A percentile compares a stretch with the other conserved stretches of the same genome.
These are phyloP conservation scores for Lachancea sp. DNA, from an alignment of 805 yeast species.

Conservation along the genomic window DNA sequence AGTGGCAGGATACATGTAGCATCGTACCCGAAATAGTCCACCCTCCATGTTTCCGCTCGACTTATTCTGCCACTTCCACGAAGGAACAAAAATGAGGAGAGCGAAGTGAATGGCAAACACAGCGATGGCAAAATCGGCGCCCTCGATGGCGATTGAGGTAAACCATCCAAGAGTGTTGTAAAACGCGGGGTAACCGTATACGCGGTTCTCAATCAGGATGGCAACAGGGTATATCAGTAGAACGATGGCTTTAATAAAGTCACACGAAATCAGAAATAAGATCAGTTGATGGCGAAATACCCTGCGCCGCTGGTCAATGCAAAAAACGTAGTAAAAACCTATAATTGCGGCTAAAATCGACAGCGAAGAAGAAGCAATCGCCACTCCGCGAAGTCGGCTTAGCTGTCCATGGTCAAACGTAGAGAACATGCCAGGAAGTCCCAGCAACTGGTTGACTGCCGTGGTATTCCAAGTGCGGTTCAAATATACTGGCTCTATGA, in stretches of 20 bases:
- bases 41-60: conserved; percentile 52
- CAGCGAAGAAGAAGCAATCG: conserved; percentile 43
- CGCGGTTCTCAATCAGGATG: conserved; percentile 37
- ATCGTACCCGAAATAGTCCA: conserved; percentile 59
- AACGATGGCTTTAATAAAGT: conserved; percentile 64
- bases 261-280: conserved; percentile 60
- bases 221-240: conserved; percentile 64
- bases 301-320: conserved; percentile 56
- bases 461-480: conserved; percentile 24
- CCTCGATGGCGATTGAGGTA: conserved; percentile 74
- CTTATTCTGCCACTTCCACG: conserved; percentile 37
- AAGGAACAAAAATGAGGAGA: conserved; percentile 61
- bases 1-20: conserved; percentile 51
- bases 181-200: conserved; percentile 45
- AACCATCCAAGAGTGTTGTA: conserved; percentile 72
- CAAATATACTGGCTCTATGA: conserved; percentile 6
- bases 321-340: conserved; percentile 53
- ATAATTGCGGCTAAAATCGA: conserved; percentile 50
- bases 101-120: conserved; percentile 80
- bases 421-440: conserved; percentile 32
- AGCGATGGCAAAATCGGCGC: conserved; percentile 78
- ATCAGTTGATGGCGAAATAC: conserved; percentile 70
- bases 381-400: conserved; percentile 33
- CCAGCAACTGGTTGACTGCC: conserved; percentile 27
- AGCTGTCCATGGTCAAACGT: conserved; percentile 19